Conservation (phyloP, 1,284 basidiomycete species). For the Mycena citricolor region DNA sequence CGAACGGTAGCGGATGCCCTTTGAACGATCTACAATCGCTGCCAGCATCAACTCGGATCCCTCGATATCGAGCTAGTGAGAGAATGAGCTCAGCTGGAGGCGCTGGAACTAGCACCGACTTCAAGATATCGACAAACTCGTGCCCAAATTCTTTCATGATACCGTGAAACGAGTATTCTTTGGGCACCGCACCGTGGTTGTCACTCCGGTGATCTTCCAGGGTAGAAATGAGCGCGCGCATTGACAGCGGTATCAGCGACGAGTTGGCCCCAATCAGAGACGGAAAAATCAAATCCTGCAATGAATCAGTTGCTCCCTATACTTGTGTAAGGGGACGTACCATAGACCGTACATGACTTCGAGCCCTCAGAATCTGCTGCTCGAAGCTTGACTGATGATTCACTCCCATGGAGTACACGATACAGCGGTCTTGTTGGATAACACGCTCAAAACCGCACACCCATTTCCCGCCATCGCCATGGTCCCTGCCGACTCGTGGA, state of each 20-base stretch:
- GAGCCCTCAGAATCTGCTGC: slow-evolving; percentile 9
- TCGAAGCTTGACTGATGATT: slow-evolving; percentile 20
- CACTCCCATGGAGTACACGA: slow-evolving; percentile 22
- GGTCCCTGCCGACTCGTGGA: slow-evolving; percentile 3
- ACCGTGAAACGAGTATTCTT: slow-evolving; percentile 14
- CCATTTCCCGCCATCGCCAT: slow-evolving; percentile 20
- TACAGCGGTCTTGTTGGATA: no score
- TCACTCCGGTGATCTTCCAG: slow-evolving; percentile 16
- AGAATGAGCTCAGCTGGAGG: no score
- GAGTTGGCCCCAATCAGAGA: not conserved
- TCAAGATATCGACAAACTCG: slow-evolving; percentile 16
- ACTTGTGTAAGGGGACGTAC: no score
- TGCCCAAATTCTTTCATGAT: slow-evolving; percentile 21
- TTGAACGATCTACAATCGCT: slow-evolving; percentile 17
- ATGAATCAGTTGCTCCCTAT: no score
- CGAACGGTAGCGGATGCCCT: slow-evolving; percentile 18
- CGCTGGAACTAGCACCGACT: slow-evolving; percentile 3
- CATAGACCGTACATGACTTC: slow-evolving; percentile 12
- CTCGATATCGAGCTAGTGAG: slow-evolving; percentile 18
- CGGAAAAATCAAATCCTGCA: not conserved
- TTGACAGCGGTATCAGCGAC: not conserved
- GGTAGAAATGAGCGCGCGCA: slow-evolving; percentile 14
- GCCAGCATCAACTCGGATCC: slow-evolving; percentile 15
- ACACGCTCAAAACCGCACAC: slow-evolving; percentile 19
- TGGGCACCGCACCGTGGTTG: slow-evolving; percentile 10